phyloP scores from a whole-genome alignment of 148 eudicot genomes.

The Limonium bicolor region DNA sequence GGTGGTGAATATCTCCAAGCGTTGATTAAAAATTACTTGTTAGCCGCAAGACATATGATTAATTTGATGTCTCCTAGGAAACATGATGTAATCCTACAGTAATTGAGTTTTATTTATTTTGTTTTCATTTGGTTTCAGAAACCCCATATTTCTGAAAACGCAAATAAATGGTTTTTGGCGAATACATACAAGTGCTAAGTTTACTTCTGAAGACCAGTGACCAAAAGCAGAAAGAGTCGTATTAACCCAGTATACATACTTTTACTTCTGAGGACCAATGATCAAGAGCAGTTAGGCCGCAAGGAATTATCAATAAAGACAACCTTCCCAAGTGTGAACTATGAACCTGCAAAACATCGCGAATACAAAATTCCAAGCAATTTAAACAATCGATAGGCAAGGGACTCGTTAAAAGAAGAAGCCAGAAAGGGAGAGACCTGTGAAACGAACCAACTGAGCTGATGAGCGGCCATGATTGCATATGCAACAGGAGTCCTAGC shows the following conservation, averaged over 20 bases:
- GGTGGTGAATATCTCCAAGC: too few relatives aligned
- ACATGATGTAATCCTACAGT: too few relatives aligned
- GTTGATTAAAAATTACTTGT: too few relatives aligned
- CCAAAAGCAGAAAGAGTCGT: too few relatives aligned
- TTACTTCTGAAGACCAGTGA: not conserved
- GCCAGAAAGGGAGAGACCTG: slow-evolving; percentile 35
- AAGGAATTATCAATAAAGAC: slow-evolving; percentile 59
- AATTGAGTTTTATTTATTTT: too few relatives aligned
- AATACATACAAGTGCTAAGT: not conserved
- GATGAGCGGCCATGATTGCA: slow-evolving; percentile 78
- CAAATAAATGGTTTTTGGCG: not conserved
- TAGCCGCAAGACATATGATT: too few relatives aligned
- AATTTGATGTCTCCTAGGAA: too few relatives aligned
- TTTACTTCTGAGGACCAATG: slow-evolving; percentile 98
- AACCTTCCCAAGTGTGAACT: slow-evolving; percentile 39
- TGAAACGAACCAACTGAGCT: slow-evolving; percentile 63
- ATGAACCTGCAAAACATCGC: slow-evolving; percentile 29
- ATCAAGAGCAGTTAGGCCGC: slow-evolving; percentile 83
- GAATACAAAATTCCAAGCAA: slow-evolving; percentile 2
- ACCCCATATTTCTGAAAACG: too few relatives aligned
- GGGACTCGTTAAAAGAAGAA: not conserved
- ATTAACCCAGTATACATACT: too few relatives aligned
- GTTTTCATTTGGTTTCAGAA: too few relatives aligned
- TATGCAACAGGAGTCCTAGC: slow-evolving; percentile 62
- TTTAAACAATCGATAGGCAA: too few relatives aligned